Base-by-base conservation (phyloP, 139 green algal species). In the Chlorokybus atmophyticus region DNA sequence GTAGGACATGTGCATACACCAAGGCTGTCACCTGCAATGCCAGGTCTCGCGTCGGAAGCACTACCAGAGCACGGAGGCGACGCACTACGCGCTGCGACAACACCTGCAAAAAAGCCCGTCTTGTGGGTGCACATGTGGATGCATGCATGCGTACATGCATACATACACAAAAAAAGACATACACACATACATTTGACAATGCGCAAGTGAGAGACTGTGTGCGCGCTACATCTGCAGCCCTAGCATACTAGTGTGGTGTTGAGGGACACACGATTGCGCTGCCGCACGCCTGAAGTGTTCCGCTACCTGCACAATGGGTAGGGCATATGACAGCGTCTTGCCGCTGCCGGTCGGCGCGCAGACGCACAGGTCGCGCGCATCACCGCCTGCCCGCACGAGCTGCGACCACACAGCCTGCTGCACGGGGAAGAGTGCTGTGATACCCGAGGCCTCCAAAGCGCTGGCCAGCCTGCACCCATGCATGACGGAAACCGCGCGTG, bases 31-130 rank as follows among this genome's bases (percentile, higher is more conserved):
- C 72, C 73, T 94, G 88, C 32, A 87, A 51, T 53, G 68, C 78
- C 29, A 95, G 82, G 71, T 95, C 85, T 0, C 85, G 74, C 1
- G 88, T 94, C 40, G 87, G 88, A 29, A 75, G 70, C n/a, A 96
- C 56, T 0, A 95, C 50, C 1, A 95, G 10, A 0, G 78, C 87
- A 28, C 76, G 66, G 24, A 94, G 62, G 2, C 28, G 19, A 1
- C 52, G 35, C 30, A 62, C 67, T 23, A 52, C 51, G 19, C 67
- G 78, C 65, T 55, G 54, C 5, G 65, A 48, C 32, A 93, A 73
- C 0, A 40, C 70, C 25, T 88, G 79, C 1, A 10, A 44, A 10
- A 44, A n/a, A n/a, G n/a, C n/a, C n/a, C n/a, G n/a, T n/a, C n/a
- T n/a, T n/a, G n/a, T n/a, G n/a, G n/a, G n/a, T n/a, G n/a, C n/a